Percentiles rank a stretch among this genome's conserved stretches.
These are phyloP conservation scores for Helotiales sp. DNA, from an alignment of 2,329 filamentous ascomycete genomes.

Conservation along the genomic window DNA sequence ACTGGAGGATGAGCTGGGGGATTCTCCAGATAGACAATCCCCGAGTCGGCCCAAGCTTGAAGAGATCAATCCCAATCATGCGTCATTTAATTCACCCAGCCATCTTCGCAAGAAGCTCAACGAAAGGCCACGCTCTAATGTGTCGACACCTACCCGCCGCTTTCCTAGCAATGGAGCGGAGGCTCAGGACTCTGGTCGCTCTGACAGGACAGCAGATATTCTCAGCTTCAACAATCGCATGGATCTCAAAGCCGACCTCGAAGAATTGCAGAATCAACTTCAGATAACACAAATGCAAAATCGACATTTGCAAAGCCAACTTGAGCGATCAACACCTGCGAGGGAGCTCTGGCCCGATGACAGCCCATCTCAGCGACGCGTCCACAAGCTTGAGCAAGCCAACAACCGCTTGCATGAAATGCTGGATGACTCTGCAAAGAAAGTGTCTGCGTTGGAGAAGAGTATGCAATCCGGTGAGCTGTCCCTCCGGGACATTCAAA, in stretches of 20 bases:
- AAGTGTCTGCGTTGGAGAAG: constrained; percentile 85
- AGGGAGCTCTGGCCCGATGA: constrained; percentile 68
- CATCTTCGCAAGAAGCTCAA: constrained; percentile 58
- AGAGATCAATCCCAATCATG: constrained; percentile 84
- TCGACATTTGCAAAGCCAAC: constrained; percentile 83
- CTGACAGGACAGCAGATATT: constrained; percentile 83
- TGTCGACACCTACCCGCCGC: constrained; percentile 75
- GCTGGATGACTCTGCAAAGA: constrained; percentile 90
- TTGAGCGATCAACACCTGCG: constrained; percentile 67
- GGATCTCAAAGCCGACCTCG: constrained; percentile 87
- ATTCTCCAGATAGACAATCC: constrained; percentile 59
- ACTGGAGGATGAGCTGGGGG: constrained; percentile 69
- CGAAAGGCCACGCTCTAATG: constrained; percentile 65
- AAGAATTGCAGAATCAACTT: constrained; percentile 90
- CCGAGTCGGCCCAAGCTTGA: constrained; percentile 75
- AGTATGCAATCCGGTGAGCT: constrained; percentile 85
- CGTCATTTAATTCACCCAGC: constrained; percentile 73
- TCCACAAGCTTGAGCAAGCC: constrained; percentile 89
- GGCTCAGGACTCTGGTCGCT: constrained; percentile 72
- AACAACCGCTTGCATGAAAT: constrained; percentile 91
- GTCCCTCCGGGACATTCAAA: constrained; percentile 86
- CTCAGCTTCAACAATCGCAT: constrained; percentile 83
- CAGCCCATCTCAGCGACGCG: constrained; percentile 74
- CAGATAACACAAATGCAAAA: constrained; percentile 96
- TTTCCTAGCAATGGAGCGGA: constrained; percentile 64